Conservation (phyloP, 2,329 filamentous ascomycete species). For the Fonsecaea monophora region DNA sequence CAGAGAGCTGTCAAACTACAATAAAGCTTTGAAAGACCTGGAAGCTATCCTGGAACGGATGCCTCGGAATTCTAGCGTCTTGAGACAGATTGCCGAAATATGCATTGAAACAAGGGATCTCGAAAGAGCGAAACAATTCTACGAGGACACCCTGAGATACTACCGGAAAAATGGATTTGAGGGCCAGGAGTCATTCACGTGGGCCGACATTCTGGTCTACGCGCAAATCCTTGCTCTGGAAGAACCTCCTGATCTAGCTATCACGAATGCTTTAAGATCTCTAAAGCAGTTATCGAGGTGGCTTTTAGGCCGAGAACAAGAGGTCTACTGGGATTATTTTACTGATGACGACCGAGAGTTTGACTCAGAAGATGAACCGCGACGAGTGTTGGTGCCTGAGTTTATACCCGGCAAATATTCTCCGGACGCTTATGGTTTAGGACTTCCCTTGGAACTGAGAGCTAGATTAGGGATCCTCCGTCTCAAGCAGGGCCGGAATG, state of each 20-base stretch:
- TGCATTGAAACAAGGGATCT: conserved; percentile 61
- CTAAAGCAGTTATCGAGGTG: conserved; percentile 78
- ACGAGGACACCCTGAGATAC: conserved; percentile 60
- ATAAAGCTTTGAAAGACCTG: conserved; percentile 58
- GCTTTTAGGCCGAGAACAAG: conserved; percentile 76
- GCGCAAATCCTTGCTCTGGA: conserved; percentile 76
- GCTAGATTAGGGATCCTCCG: conserved; percentile 84
- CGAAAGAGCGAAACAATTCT: conserved; percentile 57
- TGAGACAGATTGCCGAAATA: conserved; percentile 64
- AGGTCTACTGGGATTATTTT: conserved; percentile 77
- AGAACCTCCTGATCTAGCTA: conserved; percentile 51
- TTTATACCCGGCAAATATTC: conserved; percentile 65
- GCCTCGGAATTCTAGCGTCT: conserved; percentile 61
- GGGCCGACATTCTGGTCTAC: conserved; percentile 86
- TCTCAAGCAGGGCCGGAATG: conserved; percentile 69
- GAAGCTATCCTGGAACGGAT: conserved; percentile 61
- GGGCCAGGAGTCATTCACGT: conserved; percentile 61
- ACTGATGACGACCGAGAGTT: conserved; percentile 83
- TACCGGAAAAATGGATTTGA: conserved; percentile 52
- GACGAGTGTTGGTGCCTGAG: conserved; percentile 67
- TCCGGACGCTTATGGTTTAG: conserved; percentile 69
- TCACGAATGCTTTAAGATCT: conserved; percentile 66
- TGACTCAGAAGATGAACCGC: conserved; percentile 73
- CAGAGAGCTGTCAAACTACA: conserved; percentile 56
- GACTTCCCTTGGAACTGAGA: conserved; percentile 80